A percentile compares a stretch with the other conserved stretches of the same genome.
Conservation (phyloP, 2,329 filamentous ascomycete species). For the Scytalidium sp. region DNA sequence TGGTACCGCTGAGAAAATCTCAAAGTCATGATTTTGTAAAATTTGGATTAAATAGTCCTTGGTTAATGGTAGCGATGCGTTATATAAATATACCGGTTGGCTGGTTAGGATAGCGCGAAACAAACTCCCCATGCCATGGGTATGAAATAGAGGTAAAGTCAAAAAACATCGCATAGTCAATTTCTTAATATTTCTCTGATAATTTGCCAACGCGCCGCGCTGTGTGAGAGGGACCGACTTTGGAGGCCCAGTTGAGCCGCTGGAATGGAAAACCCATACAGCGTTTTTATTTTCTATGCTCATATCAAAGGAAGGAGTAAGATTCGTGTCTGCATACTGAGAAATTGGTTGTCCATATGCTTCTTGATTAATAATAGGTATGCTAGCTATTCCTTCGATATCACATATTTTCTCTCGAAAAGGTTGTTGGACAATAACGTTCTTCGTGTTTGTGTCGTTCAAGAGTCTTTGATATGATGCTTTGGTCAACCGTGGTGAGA, state of each 20-base stretch:
- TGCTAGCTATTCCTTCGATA: constrained; percentile 12
- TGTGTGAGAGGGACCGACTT: constrained; percentile 16
- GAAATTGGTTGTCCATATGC: not conserved
- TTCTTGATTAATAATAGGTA: constrained; percentile 13
- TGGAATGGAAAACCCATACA: constrained; percentile 21
- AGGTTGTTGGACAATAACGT: constrained; percentile 11
- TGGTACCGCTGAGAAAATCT: constrained; percentile 60
- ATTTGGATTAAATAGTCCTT: constrained; percentile 41
- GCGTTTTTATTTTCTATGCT: constrained; percentile 16
- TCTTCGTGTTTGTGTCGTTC: constrained; percentile 31
- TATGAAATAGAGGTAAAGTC: constrained; percentile 55
- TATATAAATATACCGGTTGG: constrained; percentile 53
- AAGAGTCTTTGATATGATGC: constrained; percentile 47
- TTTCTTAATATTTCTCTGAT: constrained; percentile 15
- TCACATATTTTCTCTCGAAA: constrained; percentile 5
- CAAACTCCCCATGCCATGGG: constrained; percentile 51
- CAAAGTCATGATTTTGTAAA: constrained; percentile 38
- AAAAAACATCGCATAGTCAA: constrained; percentile 46
- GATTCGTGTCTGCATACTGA: not conserved
- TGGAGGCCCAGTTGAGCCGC: constrained; percentile 10
- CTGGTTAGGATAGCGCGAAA: constrained; percentile 52
- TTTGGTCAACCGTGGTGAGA: constrained; percentile 50
- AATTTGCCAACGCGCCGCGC: constrained; percentile 42
- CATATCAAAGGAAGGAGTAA: not conserved
- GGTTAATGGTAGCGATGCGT: constrained; percentile 47